These are phyloP conservation scores for Lophiotrema nucula DNA, from an alignment of 495 filamentous ascomycete species.

Conservation along the genomic window DNA sequence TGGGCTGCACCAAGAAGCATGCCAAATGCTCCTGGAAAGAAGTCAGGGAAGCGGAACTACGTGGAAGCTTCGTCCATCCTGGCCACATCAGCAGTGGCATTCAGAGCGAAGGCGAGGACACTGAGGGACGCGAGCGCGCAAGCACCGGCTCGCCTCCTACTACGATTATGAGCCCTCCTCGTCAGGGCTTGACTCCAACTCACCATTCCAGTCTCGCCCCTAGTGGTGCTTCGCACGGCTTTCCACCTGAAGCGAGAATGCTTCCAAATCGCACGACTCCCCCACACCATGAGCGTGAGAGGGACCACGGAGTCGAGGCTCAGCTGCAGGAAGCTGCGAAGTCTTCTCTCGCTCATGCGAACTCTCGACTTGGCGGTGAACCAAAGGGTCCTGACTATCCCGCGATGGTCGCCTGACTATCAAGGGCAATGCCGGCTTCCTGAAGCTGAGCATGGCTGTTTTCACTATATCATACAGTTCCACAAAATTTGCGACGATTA, in stretches of 20 bases:
- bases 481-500: no score
- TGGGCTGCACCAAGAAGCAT: slow-evolving; percentile 85
- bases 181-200: not conserved
- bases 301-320: slow-evolving; percentile 12
- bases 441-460: no score
- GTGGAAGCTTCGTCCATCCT: slow-evolving; percentile 5
- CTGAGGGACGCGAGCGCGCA: slow-evolving; percentile 1
- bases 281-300: slow-evolving; percentile 6
- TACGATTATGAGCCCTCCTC: not conserved
- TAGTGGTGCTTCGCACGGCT: not conserved
- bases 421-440: no score
- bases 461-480: no score
- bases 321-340: slow-evolving; percentile 28
- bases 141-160: slow-evolving; percentile 18
- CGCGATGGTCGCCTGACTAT: slow-evolving; percentile 25
- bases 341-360: slow-evolving; percentile 19
- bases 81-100: slow-evolving; percentile 1
- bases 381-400: slow-evolving; percentile 12
- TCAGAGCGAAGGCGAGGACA: slow-evolving; percentile 22
- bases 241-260: not conserved
- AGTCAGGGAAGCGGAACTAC: slow-evolving; percentile 67
- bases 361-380: slow-evolving; percentile 1
- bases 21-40: slow-evolving; percentile 81
- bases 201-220: not conserved
- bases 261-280: not conserved